Base-by-base conservation (phyloP, 2,329 filamentous ascomycete species). In the Clathrospora elynae region DNA sequence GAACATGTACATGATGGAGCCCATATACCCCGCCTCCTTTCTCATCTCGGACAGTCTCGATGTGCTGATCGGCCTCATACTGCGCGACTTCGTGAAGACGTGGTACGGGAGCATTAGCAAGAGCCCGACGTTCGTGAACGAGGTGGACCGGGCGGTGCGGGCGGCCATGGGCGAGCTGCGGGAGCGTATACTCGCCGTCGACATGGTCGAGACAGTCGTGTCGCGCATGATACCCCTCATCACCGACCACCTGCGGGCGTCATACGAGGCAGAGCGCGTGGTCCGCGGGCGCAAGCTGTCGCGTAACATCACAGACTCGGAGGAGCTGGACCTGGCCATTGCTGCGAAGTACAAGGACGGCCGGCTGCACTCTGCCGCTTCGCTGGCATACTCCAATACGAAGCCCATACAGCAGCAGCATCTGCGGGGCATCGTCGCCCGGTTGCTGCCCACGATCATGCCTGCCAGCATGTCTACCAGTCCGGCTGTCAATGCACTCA, bases 251-350 rank as follows among this genome's bases (percentile, higher is more conserved):
- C 83, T 99, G 59, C 88, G 83, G 55, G 89, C 96, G 55, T 96
- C 96, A 59, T 89, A 91, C 68, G 85, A 93, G 53, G 93, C 93
- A 1, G 93, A 99, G 73, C 82, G 87, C 43, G 81, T 84, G 6
- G 88, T 99, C 8, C 82, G 92, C 39, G 95, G 95, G 9, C 87
- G 85, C 66, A 89, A 95, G 70, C 76, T 97, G 42, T 93, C 90
- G 58, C 84, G 89, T 37, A 90, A 86, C 53, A 85, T 99, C 41
- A 97, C 95, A 2, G 93, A 99, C 72, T 95, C 91, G 1, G 92
- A 96, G 65, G 93, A 99, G 77, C 76, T 99, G 59, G 91, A 97
- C 69, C 77, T 95, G 55, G 93, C 93, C 2, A 95, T 99, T 70
- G 93, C 93, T n/a, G 86, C 83, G 26, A 96, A 95, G 71, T 99